Conservation (phyloP, 2,329 filamentous ascomycete species). For the Aspergillus bombycis region DNA sequence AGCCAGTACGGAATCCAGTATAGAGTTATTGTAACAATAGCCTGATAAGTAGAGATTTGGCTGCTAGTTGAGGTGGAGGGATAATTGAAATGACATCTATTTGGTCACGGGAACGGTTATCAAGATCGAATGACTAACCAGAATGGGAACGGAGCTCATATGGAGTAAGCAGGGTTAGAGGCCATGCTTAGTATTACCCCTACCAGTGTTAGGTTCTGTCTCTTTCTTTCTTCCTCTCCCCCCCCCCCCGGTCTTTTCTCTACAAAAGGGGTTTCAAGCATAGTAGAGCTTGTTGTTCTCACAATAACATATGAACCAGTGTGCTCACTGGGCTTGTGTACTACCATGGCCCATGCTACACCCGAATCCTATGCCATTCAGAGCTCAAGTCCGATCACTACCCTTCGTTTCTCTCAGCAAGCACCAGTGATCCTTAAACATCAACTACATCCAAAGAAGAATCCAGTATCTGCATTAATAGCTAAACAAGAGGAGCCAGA, state of each 20-base stretch:
- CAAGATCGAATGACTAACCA: background rate
- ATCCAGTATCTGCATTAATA: conserved; percentile 53
- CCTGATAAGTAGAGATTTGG: background rate
- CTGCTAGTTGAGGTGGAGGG: background rate
- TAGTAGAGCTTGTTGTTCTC: background rate
- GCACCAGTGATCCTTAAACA: conserved; percentile 43
- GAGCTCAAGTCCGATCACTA: conserved; percentile 50
- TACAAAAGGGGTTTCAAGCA: background rate
- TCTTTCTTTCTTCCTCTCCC: background rate
- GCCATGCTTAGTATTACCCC: background rate
- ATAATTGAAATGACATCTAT: background rate
- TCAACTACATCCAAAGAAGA: conserved; percentile 52
- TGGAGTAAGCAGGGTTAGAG: background rate
- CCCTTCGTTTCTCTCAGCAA: conserved; percentile 47
- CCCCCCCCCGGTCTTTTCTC: background rate
- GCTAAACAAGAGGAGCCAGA: conserved; percentile 70
- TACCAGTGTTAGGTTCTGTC: background rate
- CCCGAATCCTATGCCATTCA: conserved; percentile 22
- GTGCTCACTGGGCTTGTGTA: background rate
- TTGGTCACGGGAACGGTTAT: conserved; percentile 2
- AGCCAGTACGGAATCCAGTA: background rate
- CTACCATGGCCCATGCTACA: conserved; percentile 18
- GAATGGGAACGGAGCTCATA: background rate
- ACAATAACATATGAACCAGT: background rate
- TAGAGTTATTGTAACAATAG: background rate